Evolutionary conservation across 352 stramenopile genomes (phyloP).

Genomic region (Pythium monospermum): DNA sequence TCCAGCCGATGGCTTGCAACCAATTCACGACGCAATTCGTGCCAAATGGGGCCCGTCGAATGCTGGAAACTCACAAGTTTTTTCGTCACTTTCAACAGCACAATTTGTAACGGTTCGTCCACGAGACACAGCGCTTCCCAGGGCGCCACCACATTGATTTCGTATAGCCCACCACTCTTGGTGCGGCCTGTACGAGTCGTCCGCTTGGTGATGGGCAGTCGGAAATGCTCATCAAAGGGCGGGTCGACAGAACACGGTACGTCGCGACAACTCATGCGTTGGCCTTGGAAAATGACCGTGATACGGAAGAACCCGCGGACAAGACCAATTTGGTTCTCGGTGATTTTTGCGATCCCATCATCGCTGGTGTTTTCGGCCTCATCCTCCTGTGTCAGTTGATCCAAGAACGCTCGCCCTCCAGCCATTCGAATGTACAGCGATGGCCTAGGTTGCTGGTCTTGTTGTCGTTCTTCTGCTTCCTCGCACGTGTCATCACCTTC

Average conservation of each 20-base stretch:
- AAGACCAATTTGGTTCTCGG: constrained; percentile 32
- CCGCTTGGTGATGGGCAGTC: constrained; percentile 40
- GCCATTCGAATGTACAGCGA: constrained; percentile 50
- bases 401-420: constrained; percentile 65
- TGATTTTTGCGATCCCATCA: constrained; percentile 7
- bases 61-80: constrained; percentile 28
- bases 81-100: constrained; percentile 61
- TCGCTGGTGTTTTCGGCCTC: constrained; percentile 4
- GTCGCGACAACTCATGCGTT: constrained; percentile 42
- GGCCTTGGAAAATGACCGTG: constrained; percentile 44
- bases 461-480: constrained; percentile 5
- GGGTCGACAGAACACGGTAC: constrained; percentile 53
- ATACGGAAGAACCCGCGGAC: constrained; percentile 53
- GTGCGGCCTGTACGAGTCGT: constrained; percentile 19
- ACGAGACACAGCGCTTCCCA: constrained; percentile 70
- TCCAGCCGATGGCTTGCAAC: constrained; percentile 65
- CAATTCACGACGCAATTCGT: constrained; percentile 47
- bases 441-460: constrained; percentile 1
- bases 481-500: background rate
- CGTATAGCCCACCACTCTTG: constrained; percentile 26
- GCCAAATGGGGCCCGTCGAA: constrained; percentile 23
- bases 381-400: constrained; percentile 42
- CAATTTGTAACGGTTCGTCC: constrained; percentile 53
- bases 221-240: constrained; percentile 66
- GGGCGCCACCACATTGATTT: constrained; percentile 51